These are phyloP conservation scores for Blastobotrys illinoisensis DNA, from an alignment of 1,139 yeast genomes.

Conservation along the genomic window DNA sequence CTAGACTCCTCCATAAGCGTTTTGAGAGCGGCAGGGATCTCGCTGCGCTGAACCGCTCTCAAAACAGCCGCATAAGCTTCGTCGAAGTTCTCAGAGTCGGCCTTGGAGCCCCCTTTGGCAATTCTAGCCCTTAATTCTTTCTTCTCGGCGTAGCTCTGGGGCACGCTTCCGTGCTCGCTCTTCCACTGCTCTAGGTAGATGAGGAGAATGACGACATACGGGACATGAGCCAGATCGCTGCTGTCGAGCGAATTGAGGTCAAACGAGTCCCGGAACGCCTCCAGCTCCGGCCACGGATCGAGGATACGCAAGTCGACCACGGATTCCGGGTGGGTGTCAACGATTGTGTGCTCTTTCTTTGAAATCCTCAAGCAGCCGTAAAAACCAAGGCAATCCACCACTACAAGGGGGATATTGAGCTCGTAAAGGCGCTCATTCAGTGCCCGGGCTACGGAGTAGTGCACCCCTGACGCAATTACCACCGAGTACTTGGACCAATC, in stretches of 20 bases:
- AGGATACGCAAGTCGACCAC: conserved; percentile 67
- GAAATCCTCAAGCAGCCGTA: conserved; percentile 59
- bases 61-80: conserved; percentile 64
- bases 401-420: conserved; percentile 48
- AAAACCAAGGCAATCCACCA: conserved; percentile 54
- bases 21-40: conserved; percentile 37
- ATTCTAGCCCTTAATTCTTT: conserved; percentile 40
- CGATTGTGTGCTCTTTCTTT: conserved; percentile 52
- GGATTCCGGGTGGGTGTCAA: conserved; percentile 71
- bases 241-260: conserved; percentile 45
- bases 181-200: conserved; percentile 50
- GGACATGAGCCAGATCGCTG: conserved; percentile 61
- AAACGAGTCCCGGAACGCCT: conserved; percentile 45
- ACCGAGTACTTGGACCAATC: conserved; percentile 49
- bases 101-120: conserved; percentile 33
- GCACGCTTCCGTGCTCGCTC: conserved; percentile 35
- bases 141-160: conserved; percentile 45
- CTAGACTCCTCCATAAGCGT: conserved; percentile 10
- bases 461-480: conserved; percentile 44
- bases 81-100: conserved; percentile 44
- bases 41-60: conserved; percentile 38
- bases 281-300: conserved; percentile 71
- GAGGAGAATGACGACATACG: conserved; percentile 62
- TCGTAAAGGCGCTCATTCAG: conserved; percentile 42
- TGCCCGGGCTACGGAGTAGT: conserved; percentile 20